Evolutionary conservation across 75 land plant species (phyloP).

Genomic region (Adiantum capillusveneris): DNA sequence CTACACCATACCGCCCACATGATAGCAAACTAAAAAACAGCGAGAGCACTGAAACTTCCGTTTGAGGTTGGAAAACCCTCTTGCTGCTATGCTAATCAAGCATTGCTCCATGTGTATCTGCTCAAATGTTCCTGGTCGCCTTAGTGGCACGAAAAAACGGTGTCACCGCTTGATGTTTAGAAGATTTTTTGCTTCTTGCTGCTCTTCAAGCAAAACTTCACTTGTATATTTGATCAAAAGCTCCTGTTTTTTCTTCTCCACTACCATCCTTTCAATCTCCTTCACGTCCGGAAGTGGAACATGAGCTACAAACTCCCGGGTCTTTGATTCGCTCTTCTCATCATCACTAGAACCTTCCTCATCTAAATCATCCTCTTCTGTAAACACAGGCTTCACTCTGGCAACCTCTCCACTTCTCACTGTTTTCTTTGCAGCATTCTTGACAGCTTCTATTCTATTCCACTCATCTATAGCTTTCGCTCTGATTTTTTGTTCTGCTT

Average conservation of each 20-base stretch:
- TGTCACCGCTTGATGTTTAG: conserved; percentile 72
- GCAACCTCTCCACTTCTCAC: conserved; percentile 89
- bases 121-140: too few relatives aligned
- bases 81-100: too few relatives aligned
- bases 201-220: conserved; percentile 63
- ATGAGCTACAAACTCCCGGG: conserved; percentile 78
- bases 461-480: conserved; percentile 51
- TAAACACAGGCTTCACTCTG: conserved; percentile 19
- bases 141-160: too few relatives aligned
- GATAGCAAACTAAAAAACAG: too few relatives aligned
- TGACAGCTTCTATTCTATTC: conserved; percentile 53
- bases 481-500: conserved; percentile 67
- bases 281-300: conserved; percentile 91
- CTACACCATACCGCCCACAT: too few relatives aligned
- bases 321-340: conserved; percentile 22
- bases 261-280: conserved; percentile 87
- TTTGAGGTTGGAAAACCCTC: too few relatives aligned
- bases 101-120: too few relatives aligned
- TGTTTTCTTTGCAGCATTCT: conserved; percentile 59
- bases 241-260: conserved; percentile 95
- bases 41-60: too few relatives aligned
- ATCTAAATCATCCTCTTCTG: conserved; percentile 39
- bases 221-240: conserved; percentile 79
- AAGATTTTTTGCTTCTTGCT: conserved; percentile 79
- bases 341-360: conserved; percentile 21